Evolutionary conservation across 495 filamentous ascomycete genomes (phyloP), one percentile per base, ranked within the genome.

Genomic region (Podospora pseudopauciseta): DNA sequence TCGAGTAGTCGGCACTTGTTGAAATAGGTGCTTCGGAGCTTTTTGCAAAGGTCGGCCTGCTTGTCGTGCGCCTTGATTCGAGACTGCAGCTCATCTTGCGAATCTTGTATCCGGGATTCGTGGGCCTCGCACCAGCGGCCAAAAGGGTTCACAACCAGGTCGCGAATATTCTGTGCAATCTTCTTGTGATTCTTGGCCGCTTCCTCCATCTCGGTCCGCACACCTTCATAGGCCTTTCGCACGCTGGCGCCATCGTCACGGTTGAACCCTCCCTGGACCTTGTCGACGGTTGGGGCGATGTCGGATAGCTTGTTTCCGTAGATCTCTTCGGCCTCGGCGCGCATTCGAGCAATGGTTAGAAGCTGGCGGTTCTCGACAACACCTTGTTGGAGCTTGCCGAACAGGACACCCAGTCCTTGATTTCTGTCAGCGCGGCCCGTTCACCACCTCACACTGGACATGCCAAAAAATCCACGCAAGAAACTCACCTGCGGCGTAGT

Each of bases 1-100:
- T 99, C 95, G 6, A 97, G 89, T 57, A 96, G 86, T 59, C 95
- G 91, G 74, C 95, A 99, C 80, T 97, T 98, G 82, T 97, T 98
- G 86, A 97, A 99, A 79, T 99, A 99, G 70, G 90, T 87, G 74
- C 93, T 97, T 57, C 96, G 88, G 68, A 97, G 85, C 80, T 98
- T 97, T 82, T 92, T 91, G 39, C 96, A 92, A 27, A 85, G 75
- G 64, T 98, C 96, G 56, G 90, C 90, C 77, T 98, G 96, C 72
- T 91, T 93, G 75, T 97, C 92, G 73, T 97, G 92, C 58, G 90
- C 86, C 81, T 96, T 97, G 79, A 98, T 94, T 49, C 92, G 88
- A 16, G 82, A 72, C 76, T 97, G 93, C 19, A 99, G 86, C 67
- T 96, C 94, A 70, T 97, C 94, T 74, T 98, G 94, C 2, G 94